Base-by-base conservation (phyloP, 495 filamentous ascomycete species). In the Trichocladium antarcticum region DNA sequence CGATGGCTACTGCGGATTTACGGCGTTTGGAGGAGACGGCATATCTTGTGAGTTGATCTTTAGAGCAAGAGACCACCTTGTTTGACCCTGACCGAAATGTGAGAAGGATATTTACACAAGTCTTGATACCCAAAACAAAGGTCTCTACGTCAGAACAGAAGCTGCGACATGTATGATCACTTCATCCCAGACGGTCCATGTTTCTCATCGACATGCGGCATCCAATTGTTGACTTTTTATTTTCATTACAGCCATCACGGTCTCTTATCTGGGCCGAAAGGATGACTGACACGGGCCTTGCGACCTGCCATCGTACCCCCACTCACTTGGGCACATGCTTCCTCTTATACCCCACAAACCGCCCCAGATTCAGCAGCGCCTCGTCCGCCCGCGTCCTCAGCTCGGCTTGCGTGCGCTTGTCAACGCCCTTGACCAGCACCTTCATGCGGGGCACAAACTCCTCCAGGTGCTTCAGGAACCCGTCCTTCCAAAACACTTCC, bases 311-410 rank as follows among this genome's bases (percentile, higher is more conserved):
- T 14, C 28, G 28, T 45, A 11, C 6, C 9, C 17, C 17, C 5
- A 3, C 38, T 51, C 19, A 51, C 12, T 45, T 51, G 1, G 66
- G 66, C 41, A 37, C 55, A 53, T 72, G 68, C 43, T 73, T 77
- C 57, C 71, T 72, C 66, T 81, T 82, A 52, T 82, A 82, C 43
- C 64, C 54, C 42, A 81, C 70, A 56, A 81, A 82, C 53, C 78
- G 65, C 16, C 51, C 58, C 47, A 82, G 64, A 56, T 82, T 82
- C 50, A 77, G 32, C 19, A 66, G 45, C 12, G 69, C 75, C 54
- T 82, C 79, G 45, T 82, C 79, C 11, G 74, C 71, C 54, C 74
- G 68, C 15, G 56, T 53, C 20, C 79, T 66, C 48, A 81, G 47
- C 56, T 79, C 77, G 6, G 57, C 54, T 36, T 65, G 66, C 47